Conservation (phyloP, 495 filamentous ascomycete genomes). For the Tuber brumale region DNA sequence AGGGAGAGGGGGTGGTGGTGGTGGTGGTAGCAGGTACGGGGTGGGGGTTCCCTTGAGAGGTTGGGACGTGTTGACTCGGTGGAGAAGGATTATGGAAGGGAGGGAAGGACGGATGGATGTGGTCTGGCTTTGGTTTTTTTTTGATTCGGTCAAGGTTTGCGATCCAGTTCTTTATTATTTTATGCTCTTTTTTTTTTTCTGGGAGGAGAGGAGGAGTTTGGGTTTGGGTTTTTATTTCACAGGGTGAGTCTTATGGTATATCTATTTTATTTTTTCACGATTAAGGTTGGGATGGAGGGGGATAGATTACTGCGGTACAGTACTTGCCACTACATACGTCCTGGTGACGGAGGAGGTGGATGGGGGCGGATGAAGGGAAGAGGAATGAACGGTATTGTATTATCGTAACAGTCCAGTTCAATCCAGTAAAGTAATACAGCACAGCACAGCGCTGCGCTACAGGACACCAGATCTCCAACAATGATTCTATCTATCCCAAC, state of each 20-base stretch:
- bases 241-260: background rate
- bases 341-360: background rate
- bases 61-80: background rate
- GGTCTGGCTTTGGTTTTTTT: background rate
- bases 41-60: background rate
- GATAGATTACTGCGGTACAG: background rate
- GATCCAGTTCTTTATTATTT: background rate
- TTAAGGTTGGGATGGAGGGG: background rate
- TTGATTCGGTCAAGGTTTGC: background rate
- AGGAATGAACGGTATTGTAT: slow-evolving; percentile 4
- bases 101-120: background rate
- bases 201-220: slow-evolving; percentile 4
- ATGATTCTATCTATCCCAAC: slow-evolving; percentile 2
- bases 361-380: background rate
- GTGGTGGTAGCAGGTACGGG: background rate
- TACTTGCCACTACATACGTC: background rate
- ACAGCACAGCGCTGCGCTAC: background rate
- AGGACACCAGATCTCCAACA: background rate
- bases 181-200: background rate
- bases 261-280: background rate
- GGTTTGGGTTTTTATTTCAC: background rate
- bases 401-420: background rate
- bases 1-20: background rate
- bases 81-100: background rate
- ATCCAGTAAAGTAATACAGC: background rate